Base-by-base conservation (phyloP, 306 rosid genomes). In the Pueraria montana region DNA sequence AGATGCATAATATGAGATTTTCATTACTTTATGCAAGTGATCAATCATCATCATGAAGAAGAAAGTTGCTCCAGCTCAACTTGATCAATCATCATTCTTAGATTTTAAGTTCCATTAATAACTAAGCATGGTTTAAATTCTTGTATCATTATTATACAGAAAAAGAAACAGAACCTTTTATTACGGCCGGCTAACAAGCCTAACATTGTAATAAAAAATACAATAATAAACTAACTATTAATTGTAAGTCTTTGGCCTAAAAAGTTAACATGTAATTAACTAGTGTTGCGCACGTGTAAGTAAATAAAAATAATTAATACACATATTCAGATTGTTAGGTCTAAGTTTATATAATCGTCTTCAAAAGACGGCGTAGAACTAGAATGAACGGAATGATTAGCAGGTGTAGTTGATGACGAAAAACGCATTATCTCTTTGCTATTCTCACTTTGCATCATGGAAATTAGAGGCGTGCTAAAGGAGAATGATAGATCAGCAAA, bases 311-410 rank as follows among this genome's bases (percentile, higher is more conserved):
- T 1, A 65, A 34, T 34, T 4, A 5, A 53, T 45, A 18, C 10
- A 59, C 1, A 72, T 53, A 38, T 67, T 88, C 80, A 91, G 24
- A 91, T 91, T 34, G 91, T 85, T 81, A 91, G 85, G 85, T 91
- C 92, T 78, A 91, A 85, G 87, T 91, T 91, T 45, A 89, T 69
- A 62, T 79, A 79, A 62, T 55, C 78, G 49, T 38, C 68, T 26
- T 53, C 73, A 21, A 7, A 21, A 26, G 88, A 62, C 0, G 49
- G 70, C 0, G 64, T 67, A n/a, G 71, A 85, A 82, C 53, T 63
- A 18, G 85, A 82, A n/a, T 76, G 58, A 24, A 72, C 26, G n/a
- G 26, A 32, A 32, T 76, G 84, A 66, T 78, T 69, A 71, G 43
- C 50, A 50, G 78, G 12, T 32, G 72, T 26, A 53, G 43, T 58